phyloP scores from a whole-genome alignment of 768 basidiomycete species.

The Podaxis sp. region DNA sequence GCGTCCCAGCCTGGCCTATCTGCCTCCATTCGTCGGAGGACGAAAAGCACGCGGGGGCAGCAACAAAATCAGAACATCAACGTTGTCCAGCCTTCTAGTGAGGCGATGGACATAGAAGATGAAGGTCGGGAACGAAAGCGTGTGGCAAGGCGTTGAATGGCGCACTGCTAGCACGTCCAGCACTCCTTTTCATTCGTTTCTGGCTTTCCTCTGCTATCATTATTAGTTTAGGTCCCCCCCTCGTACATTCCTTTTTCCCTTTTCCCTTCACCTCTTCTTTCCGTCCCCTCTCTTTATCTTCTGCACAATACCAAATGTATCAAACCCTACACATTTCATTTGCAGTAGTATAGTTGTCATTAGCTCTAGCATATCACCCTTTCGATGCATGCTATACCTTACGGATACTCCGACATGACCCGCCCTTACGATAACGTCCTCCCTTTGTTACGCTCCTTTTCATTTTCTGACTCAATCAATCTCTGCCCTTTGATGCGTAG shows the following conservation, averaged over 20 bases:
- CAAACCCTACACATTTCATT: slow-evolving; percentile 10
- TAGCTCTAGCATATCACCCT: neutral
- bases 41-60: slow-evolving; percentile 43
- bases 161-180: neutral
- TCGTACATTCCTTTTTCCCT: neutral
- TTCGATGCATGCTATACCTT: neutral
- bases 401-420: slow-evolving; percentile 1
- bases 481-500: neutral
- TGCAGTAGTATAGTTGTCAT: slow-evolving; percentile 13
- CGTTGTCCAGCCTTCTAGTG: slow-evolving; percentile 32
- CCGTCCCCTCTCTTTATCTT: neutral
- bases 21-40: slow-evolving; percentile 43
- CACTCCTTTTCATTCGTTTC: slow-evolving; percentile 1
- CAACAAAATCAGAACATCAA: slow-evolving; percentile 39
- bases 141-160: slow-evolving; percentile 56
- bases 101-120: slow-evolving; percentile 77
- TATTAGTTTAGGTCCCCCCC: slow-evolving; percentile 2
- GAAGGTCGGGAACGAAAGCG: slow-evolving; percentile 75
- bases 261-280: neutral
- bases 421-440: neutral
- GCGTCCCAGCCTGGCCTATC: slow-evolving; percentile 21
- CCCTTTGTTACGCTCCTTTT: neutral
- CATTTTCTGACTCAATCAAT: neutral
- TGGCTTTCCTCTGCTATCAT: slow-evolving; percentile 7
- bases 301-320: slow-evolving; percentile 5